Evolutionary conservation across 306 rosid species (phyloP).

Genomic region (Mimosa bimucronata): DNA sequence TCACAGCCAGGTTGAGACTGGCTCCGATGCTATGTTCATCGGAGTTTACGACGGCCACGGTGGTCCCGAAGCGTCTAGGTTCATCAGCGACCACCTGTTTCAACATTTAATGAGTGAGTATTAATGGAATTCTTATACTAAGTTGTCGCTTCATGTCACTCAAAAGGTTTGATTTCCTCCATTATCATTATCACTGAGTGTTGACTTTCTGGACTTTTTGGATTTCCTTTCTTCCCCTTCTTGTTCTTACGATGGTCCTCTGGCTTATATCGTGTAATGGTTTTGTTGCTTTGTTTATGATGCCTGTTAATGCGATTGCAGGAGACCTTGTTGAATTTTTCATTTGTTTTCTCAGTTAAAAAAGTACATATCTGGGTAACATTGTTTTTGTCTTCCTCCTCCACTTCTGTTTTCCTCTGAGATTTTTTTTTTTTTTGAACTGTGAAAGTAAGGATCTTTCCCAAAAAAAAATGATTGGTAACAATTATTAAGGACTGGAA

Average conservation of each 20-base stretch:
- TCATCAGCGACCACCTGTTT: constrained; percentile 67
- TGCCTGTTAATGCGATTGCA: constrained; percentile 16
- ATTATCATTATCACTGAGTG: constrained; percentile 23
- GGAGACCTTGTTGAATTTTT: constrained; percentile 1
- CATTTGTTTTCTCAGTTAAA: constrained; percentile 15
- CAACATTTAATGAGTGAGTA: constrained; percentile 65
- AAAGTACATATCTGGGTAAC: constrained; percentile 1
- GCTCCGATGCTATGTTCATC: constrained; percentile 63
- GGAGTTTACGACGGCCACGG: constrained; percentile 98
- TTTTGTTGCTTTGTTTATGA: too few relatives aligned
- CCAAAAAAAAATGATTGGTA: background rate
- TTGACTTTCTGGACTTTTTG: constrained; percentile 35
- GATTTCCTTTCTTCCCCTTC: background rate
- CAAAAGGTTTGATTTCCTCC: constrained; percentile 25
- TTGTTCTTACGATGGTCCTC: constrained; percentile 31
- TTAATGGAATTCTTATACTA: background rate
- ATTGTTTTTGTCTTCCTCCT: constrained; percentile 3
- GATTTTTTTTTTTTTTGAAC: constrained; percentile 13
- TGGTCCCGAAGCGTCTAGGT: constrained; percentile 73
- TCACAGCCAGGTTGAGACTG: constrained; percentile 85
- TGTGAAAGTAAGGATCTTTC: background rate
- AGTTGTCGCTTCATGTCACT: constrained; percentile 9
- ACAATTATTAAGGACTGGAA: constrained; percentile 3
- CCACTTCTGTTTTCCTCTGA: background rate
- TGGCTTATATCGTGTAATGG: constrained; percentile 33